These are phyloP conservation scores for Areca catechu DNA, from an alignment of 176 grass and related monocot genomes.

Conservation along the genomic window DNA sequence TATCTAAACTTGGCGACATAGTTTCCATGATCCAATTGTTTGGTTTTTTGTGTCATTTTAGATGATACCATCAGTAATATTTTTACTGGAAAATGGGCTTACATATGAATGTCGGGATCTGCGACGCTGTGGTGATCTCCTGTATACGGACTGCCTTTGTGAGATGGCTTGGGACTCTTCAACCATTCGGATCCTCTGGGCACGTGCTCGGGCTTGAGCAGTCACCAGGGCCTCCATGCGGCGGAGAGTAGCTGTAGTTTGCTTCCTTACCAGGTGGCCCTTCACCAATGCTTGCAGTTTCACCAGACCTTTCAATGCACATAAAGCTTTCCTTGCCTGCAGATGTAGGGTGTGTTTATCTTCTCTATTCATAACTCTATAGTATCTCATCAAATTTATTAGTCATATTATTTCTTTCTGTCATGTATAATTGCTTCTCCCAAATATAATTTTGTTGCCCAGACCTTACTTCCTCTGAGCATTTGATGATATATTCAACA, in stretches of 20 bases:
- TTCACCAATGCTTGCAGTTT: conserved; percentile 23
- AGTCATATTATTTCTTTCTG: too few relatives aligned
- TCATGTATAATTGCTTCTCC: too few relatives aligned
- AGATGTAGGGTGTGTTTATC: background rate
- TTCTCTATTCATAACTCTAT: background rate
- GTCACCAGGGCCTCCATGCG: conserved; percentile 11
- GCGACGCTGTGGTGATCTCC: conserved; percentile 7
- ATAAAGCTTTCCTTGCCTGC: conserved; percentile 24
- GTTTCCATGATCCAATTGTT: too few relatives aligned
- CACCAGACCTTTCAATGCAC: conserved; percentile 17
- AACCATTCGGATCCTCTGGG: conserved; percentile 10
- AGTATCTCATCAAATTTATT: too few relatives aligned
- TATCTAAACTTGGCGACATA: too few relatives aligned
- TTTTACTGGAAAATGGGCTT: conserved; percentile 1
- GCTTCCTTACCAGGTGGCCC: conserved; percentile 18
- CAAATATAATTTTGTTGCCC: too few relatives aligned
- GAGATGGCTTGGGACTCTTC: background rate
- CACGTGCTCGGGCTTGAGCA: conserved; percentile 12
- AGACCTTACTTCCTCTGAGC: too few relatives aligned
- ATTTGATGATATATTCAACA: too few relatives aligned
- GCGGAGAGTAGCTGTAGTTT: conserved; percentile 14
- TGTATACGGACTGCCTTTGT: background rate
- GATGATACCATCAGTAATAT: too few relatives aligned
- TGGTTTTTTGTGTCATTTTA: too few relatives aligned
- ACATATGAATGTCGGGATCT: background rate